phyloP scores from a whole-genome alignment of 106 monocot genomes.

The Vanilla planifolia region DNA sequence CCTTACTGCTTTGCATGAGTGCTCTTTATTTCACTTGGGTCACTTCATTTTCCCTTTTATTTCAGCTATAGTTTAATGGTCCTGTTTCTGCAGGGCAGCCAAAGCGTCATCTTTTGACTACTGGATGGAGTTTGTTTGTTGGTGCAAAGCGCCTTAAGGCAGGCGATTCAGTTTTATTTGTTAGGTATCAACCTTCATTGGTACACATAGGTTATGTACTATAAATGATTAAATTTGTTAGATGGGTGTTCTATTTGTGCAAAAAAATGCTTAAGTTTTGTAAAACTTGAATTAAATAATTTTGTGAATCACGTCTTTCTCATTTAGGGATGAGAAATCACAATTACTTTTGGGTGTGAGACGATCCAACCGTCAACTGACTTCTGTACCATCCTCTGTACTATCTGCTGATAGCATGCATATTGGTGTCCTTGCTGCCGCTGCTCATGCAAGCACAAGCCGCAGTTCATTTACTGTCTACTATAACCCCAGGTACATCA shows the following conservation, averaged over 20 bases:
- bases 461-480: slow-evolving; percentile 76
- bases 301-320: background rate
- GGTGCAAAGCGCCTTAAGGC: slow-evolving; percentile 84
- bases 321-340: slow-evolving; percentile 76
- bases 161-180: slow-evolving; percentile 93
- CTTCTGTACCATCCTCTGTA: slow-evolving; percentile 74
- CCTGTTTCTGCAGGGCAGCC: slow-evolving; percentile 71
- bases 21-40: background rate
- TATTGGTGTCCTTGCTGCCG: slow-evolving; percentile 92
- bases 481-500: slow-evolving; percentile 81
- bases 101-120: slow-evolving; percentile 89
- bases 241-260: no score
- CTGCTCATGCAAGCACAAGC: slow-evolving; percentile 83
- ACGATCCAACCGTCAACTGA: slow-evolving; percentile 64
- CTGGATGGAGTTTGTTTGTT: slow-evolving; percentile 97
- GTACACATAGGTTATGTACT: no score
- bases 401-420: slow-evolving; percentile 96
- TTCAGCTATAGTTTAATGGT: background rate
- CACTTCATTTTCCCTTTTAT: background rate
- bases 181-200: no score
- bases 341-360: slow-evolving; percentile 86
- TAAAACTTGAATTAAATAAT: background rate
- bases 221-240: no score
- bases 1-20: no score
- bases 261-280: background rate